A percentile compares a stretch with the other conserved stretches of the same genome.
Conservation (phyloP, 306 rosid species). For the Amphicarpaea edgeworthii region DNA sequence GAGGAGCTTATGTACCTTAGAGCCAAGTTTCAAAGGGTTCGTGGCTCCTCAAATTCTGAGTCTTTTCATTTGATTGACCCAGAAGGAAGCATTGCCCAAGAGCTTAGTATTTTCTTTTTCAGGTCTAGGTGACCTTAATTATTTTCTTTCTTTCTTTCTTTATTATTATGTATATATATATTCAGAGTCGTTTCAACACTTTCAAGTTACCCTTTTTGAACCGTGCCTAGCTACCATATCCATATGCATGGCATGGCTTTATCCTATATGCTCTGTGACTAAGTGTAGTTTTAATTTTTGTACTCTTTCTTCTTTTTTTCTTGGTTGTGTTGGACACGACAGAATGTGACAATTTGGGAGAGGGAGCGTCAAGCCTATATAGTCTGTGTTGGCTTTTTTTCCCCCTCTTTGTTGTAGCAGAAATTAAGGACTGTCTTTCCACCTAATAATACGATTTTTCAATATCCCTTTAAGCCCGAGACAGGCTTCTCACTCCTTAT, state of each 20-base stretch:
- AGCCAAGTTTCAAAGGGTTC: slow-evolving; percentile 79
- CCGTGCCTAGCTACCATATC: slow-evolving; percentile 27
- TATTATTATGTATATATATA: not conserved
- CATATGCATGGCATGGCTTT: slow-evolving; percentile 39
- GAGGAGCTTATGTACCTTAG: slow-evolving; percentile 74
- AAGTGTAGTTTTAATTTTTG: not conserved
- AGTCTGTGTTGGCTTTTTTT: slow-evolving; percentile 34
- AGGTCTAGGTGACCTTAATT: slow-evolving; percentile 49
- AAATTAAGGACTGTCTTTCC: slow-evolving; percentile 7
- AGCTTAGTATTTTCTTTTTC: slow-evolving; percentile 84
- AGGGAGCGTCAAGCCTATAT: slow-evolving; percentile 34
- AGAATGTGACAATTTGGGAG: slow-evolving; percentile 26
- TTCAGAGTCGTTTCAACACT: not conserved
- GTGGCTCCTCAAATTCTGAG: slow-evolving; percentile 67
- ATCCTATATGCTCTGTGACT: slow-evolving; percentile 16
- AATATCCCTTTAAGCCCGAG: not conserved
- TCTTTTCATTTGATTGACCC: slow-evolving; percentile 94
- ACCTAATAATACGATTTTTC: not conserved
- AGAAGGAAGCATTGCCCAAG: slow-evolving; percentile 73
- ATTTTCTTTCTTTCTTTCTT: not conserved
- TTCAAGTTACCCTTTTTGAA: slow-evolving; percentile 39
- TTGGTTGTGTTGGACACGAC: slow-evolving; percentile 10
- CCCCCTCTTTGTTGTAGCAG: slow-evolving; percentile 18
- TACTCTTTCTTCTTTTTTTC: not conserved
- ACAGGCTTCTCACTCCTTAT: not conserved